Conservation (phyloP, 257 asterid genomes). For the Salvia rosmarinus region DNA sequence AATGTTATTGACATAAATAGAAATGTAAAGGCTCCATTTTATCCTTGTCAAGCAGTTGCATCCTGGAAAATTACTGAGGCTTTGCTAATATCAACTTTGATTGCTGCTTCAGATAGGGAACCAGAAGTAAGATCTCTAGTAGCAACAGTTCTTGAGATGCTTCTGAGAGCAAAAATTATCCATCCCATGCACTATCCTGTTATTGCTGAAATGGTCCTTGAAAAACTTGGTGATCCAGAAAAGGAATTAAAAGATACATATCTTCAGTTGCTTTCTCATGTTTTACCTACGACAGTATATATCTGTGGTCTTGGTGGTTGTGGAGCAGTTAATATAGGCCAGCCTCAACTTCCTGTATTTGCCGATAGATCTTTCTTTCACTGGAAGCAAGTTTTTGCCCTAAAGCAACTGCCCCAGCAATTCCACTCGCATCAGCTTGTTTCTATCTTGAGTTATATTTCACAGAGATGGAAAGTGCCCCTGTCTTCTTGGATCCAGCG, state of each 20-base stretch:
- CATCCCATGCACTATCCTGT: constrained; percentile 69
- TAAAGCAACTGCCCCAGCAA: constrained; percentile 79
- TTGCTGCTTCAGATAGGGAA: constrained; percentile 87
- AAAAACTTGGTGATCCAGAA: constrained; percentile 92
- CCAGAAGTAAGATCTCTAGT: constrained; percentile 80
- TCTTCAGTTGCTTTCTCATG: constrained; percentile 70
- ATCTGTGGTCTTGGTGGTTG: constrained; percentile 66
- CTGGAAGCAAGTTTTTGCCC: constrained; percentile 95
- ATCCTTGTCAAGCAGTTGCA: constrained; percentile 74
- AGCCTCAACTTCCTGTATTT: constrained; percentile 54
- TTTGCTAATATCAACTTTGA: constrained; percentile 68
- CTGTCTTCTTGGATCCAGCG: constrained; percentile 94
- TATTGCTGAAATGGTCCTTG: constrained; percentile 74
- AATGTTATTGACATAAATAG: constrained; percentile 51
- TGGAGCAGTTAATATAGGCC: constrained; percentile 48
- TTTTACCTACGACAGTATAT: constrained; percentile 71
- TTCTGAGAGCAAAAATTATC: constrained; percentile 80
- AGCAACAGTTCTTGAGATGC: constrained; percentile 68
- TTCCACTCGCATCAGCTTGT: constrained; percentile 95
- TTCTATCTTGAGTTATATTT: constrained; percentile 85
- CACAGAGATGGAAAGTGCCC: constrained; percentile 97
- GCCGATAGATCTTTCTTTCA: constrained; percentile 48
- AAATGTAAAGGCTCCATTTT: constrained; percentile 48
- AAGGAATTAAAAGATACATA: constrained; percentile 62
- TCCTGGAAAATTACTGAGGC: constrained; percentile 61